Evolutionary conservation across 345 rosid species (phyloP).

Genomic region (Populus simonii): DNA sequence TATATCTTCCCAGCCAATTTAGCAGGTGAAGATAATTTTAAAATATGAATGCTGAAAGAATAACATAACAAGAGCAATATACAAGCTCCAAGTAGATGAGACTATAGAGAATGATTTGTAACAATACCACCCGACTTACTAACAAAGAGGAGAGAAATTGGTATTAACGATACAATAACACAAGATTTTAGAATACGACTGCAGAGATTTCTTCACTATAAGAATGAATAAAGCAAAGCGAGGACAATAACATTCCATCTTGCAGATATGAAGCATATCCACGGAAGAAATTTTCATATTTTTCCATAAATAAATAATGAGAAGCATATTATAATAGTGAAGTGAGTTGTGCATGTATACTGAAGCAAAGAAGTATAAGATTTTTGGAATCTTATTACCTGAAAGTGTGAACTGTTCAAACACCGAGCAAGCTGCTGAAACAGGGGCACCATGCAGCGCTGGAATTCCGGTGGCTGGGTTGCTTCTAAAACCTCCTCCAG

Average conservation of each 20-base stretch:
- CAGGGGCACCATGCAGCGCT: slow-evolving; percentile 78
- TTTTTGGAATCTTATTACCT: slow-evolving; percentile 41
- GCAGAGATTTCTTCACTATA: neutral
- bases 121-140: neutral
- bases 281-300: neutral
- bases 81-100: neutral
- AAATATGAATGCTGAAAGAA: neutral
- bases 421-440: slow-evolving; percentile 70
- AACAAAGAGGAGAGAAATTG: neutral
- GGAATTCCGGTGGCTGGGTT: slow-evolving; percentile 75
- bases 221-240: neutral
- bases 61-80: neutral
- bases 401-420: slow-evolving; percentile 81
- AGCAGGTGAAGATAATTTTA: neutral
- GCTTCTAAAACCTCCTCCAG: slow-evolving; percentile 87
- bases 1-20: neutral
- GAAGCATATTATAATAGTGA: neutral
- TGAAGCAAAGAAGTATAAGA: slow-evolving; percentile 7
- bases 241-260: neutral
- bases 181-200: neutral
- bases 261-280: neutral
- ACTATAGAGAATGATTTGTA: neutral
- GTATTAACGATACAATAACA: neutral
- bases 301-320: neutral
- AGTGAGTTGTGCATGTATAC: neutral